A percentile compares a stretch with the other conserved stretches of the same genome.
Conservation (phyloP, 345 rosid genomes). For the Brassica incana region DNA sequence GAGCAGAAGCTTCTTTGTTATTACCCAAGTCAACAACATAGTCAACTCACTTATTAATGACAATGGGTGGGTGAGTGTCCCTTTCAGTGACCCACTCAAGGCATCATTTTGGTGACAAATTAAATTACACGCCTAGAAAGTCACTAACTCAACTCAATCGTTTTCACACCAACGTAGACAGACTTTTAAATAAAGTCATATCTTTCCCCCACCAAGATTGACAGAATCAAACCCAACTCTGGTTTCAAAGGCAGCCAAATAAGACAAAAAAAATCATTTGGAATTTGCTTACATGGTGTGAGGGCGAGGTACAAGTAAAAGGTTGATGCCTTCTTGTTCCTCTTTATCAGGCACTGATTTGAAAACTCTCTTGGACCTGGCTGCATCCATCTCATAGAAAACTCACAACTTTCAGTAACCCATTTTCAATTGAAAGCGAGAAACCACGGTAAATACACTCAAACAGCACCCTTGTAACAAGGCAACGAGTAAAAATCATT, state of each 20-base stretch:
- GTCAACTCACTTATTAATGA: conserved; percentile 36
- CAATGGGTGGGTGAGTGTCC: conserved; percentile 18
- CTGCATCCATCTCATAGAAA: conserved; percentile 44
- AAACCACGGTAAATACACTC: neutral
- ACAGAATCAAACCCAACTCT: conserved; percentile 8
- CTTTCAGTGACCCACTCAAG: conserved; percentile 22
- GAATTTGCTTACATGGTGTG: conserved; percentile 62
- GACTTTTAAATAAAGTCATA: conserved; percentile 27
- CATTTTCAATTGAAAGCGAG: neutral
- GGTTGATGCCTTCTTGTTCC: conserved; percentile 73
- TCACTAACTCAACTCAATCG: conserved; percentile 20
- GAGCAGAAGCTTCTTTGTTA: neutral
- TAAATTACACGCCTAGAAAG: conserved; percentile 24
- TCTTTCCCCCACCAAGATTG: neutral
- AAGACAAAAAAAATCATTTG: neutral
- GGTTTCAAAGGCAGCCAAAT: neutral
- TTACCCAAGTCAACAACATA: conserved; percentile 14
- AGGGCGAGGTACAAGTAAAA: conserved; percentile 76
- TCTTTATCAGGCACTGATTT: conserved; percentile 74
- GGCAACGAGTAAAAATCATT: neutral
- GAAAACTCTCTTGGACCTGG: conserved; percentile 71
- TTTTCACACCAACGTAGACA: conserved; percentile 5
- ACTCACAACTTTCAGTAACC: conserved; percentile 9
- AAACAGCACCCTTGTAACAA: neutral
- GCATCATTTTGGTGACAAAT: conserved; percentile 23